Percentiles rank a stretch among this genome's conserved stretches.
These are phyloP conservation scores for Teratosphaeria nubilosa DNA, from an alignment of 2,329 filamentous ascomycete genomes.

Conservation along the genomic window DNA sequence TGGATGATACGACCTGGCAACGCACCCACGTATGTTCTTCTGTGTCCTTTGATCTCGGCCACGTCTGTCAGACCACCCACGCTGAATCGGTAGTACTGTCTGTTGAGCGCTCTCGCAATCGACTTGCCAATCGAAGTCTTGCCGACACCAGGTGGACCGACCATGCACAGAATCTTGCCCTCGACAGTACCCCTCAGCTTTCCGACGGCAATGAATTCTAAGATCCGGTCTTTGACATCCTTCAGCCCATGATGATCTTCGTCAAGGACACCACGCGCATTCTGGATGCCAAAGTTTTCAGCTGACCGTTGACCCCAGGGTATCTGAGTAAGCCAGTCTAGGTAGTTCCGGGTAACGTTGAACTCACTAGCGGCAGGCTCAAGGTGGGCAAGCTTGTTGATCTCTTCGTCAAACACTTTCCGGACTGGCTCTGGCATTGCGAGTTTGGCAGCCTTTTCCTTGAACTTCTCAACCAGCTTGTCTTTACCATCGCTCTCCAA, in stretches of 20 bases:
- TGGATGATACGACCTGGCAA: slow-evolving; percentile 95
- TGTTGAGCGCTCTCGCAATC: slow-evolving; percentile 84
- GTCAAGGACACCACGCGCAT: slow-evolving; percentile 82
- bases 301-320: slow-evolving; percentile 93
- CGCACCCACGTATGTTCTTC: slow-evolving; percentile 91
- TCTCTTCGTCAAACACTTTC: slow-evolving; percentile 96
- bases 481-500: slow-evolving; percentile 98
- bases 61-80: slow-evolving; percentile 95
- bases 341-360: slow-evolving; percentile 94
- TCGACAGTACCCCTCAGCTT: slow-evolving; percentile 95
- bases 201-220: slow-evolving; percentile 96
- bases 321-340: slow-evolving; percentile 97
- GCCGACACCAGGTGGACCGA: slow-evolving; percentile 91
- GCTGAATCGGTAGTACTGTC: slow-evolving; percentile 97
- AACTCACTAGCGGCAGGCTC: slow-evolving; percentile 96
- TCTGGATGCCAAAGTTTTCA: slow-evolving; percentile 91
- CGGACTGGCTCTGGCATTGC: slow-evolving; percentile 95
- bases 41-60: slow-evolving; percentile 95
- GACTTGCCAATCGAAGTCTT: slow-evolving; percentile 99
- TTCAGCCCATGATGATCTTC: slow-evolving; percentile 96
- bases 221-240: slow-evolving; percentile 95
- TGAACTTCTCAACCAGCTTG: slow-evolving; percentile 94
- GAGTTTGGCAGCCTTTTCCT: slow-evolving; percentile 83
- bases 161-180: slow-evolving; percentile 96
- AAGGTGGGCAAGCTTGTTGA: slow-evolving; percentile 91